Evolutionary conservation across 352 stramenopile genomes (phyloP).

Genomic region (Pythium grandisporangium): DNA sequence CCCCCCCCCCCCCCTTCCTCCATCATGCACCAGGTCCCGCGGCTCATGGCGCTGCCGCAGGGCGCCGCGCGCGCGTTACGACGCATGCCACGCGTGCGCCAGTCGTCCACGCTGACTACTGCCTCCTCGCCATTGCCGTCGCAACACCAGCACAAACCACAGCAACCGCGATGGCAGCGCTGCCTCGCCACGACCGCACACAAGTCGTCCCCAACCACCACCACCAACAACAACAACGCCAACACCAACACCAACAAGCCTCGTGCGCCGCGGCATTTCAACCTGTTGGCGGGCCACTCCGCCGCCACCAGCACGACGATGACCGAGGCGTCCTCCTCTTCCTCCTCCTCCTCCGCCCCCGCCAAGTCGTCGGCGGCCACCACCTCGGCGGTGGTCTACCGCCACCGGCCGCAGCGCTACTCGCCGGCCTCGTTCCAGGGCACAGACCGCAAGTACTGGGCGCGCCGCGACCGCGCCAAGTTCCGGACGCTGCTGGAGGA

Average conservation of each 20-base stretch:
- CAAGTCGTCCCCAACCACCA: too few species aligned
- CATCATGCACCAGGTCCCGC: slow-evolving; percentile 3
- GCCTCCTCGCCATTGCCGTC: too few species aligned
- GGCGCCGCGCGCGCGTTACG: background rate
- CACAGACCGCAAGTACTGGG: slow-evolving; percentile 27
- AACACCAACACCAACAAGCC: too few species aligned
- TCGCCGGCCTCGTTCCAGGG: slow-evolving; percentile 4
- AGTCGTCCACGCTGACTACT: too few species aligned
- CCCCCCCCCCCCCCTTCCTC: background rate
- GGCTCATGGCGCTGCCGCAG: slow-evolving; percentile 3
- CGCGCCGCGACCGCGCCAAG: slow-evolving; percentile 37
- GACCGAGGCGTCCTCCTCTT: slow-evolving; percentile 3
- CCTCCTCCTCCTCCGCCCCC: slow-evolving; percentile 5
- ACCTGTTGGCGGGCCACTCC: too few species aligned
- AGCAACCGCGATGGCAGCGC: too few species aligned
- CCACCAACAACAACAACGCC: too few species aligned
- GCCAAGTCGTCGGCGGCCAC: background rate
- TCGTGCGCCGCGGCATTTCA: too few species aligned
- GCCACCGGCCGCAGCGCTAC: slow-evolving; percentile 16
- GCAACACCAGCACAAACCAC: too few species aligned
- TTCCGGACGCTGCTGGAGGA: slow-evolving; percentile 52
- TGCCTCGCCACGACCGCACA: too few species aligned
- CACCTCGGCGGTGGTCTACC: slow-evolving; percentile 4
- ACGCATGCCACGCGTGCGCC: background rate
- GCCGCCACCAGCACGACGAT: background rate